Evolutionary conservation across 2,329 filamentous ascomycete species (phyloP), one percentile per base, ranked within the genome.

Genomic region (Aschersonia sp.): DNA sequence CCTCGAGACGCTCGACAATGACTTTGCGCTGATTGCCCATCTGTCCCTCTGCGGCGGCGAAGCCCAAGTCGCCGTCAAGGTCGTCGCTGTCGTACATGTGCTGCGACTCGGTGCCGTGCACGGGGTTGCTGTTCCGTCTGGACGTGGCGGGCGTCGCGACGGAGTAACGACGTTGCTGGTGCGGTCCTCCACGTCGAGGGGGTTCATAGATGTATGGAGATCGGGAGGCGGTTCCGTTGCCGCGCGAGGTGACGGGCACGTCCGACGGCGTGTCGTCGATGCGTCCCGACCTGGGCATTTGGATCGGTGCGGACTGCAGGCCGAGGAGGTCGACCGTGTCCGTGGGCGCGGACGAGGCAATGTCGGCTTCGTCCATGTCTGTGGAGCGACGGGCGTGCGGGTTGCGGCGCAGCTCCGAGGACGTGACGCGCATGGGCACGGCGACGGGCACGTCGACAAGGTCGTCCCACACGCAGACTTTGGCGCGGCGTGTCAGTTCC

Each of bases 401-500:
- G 55, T 79, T 80, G 47, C 85, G 78, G 50, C 83, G 81, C 70
- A 87, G 83, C 59, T 97, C 91, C n/a, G 82, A 81, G 4, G 86
- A 91, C 5, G 89, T 85, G 6, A 79, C 78, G 45, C 86, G 82
- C 73, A 98, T 82, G 30, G 91, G 91, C 32, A 96, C 88, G 3
- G 89, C 92, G 45, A 97, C 84, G 2, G 92, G 92, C 12, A 98
- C 85, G 58, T 98, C 92, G 29, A 98, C 92, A 29, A 97, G 71
- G 60, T 98, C 92, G 59, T 98, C 92, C 92, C 92, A 98, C 9
- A 98, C 91, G 58, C 89, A 95, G 20, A 98, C 91, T 57, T 91
- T 82, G 45, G 88, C 84, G 55, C 92, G 77, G 53, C 92, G 78
- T 4, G 92, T 97, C 47, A 98, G 77, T 66, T 97, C 92, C 20